phyloP scores from a whole-genome alignment of 768 basidiomycete species.

The Agaricus bisporus region DNA sequence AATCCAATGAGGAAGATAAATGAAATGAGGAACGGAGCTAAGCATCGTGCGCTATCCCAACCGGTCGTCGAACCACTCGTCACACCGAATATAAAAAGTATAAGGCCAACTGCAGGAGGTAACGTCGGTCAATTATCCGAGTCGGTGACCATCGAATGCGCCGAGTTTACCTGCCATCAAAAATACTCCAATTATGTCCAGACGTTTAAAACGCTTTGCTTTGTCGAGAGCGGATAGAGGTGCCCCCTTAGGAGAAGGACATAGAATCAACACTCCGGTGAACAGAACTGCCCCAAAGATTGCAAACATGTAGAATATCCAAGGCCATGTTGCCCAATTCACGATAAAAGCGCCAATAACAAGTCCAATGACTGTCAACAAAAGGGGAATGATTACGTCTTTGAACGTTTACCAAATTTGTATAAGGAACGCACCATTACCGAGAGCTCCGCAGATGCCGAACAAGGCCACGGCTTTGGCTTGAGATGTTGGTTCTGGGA shows the following conservation, averaged over 20 bases:
- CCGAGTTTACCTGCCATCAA: neutral
- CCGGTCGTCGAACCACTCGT: constrained; percentile 38
- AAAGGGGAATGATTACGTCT: neutral
- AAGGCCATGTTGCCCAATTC: constrained; percentile 32
- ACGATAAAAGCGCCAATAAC: constrained; percentile 35
- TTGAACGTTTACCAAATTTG: neutral
- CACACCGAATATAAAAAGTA: constrained; percentile 31
- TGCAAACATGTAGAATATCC: constrained; percentile 38
- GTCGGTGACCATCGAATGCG: neutral
- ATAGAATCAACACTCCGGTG: constrained; percentile 27
- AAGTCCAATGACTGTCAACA: constrained; percentile 27
- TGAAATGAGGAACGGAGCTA: constrained; percentile 38
- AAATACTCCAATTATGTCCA: neutral
- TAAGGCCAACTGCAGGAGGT: constrained; percentile 20
- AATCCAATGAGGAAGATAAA: constrained; percentile 31
- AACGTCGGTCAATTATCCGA: neutral
- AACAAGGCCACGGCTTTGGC: constrained; percentile 38
- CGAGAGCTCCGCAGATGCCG: constrained; percentile 37
- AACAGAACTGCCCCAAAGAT: no score
- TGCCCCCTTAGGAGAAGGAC: constrained; percentile 13
- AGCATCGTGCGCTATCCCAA: constrained; percentile 36
- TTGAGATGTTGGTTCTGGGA: constrained; percentile 37
- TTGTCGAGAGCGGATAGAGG: neutral
- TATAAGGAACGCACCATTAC: constrained; percentile 27
- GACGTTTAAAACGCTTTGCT: neutral